Evolutionary conservation across 2,329 filamentous ascomycete genomes (phyloP), one percentile per base, ranked within the genome.

Genomic region (Rhynchosporium graminicola): DNA sequence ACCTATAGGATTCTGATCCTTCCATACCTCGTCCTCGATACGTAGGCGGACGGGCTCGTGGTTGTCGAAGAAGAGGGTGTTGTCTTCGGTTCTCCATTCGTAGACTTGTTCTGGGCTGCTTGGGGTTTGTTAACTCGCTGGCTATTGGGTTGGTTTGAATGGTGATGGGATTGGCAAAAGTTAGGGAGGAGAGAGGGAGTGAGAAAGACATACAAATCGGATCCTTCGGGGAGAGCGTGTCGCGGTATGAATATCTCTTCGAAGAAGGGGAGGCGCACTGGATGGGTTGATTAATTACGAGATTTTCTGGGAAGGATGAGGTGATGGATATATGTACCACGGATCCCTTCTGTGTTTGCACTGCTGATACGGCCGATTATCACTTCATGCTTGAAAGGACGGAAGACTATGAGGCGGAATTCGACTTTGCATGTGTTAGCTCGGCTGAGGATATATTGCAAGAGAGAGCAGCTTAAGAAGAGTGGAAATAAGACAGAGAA

Each of bases 341-440:
- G 86, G 71, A 96, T 91, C 43, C 90, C 92, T 1, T 87, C 80
- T 7, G 87, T 82, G 0, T 84, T 88, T 42, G 88, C 87, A 67
- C 86, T 87, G 67, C 88, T 88, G 76, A 99, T 97, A 67, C 87
- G 88, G 15, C 91, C 95, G 50, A 91, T 82, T 71, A 99, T 83
- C 63, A 97, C 91, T 75, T 99, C 95, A 54, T 92, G 91, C 74
- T 96, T 96, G 80, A 97, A 98, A 0, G 95, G 95, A 29, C 95
- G 87, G 76, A 98, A 99, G 36, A 99, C 92, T 20, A 97, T 83
- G 73, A 99, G 82, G 28, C 92, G 90, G 73, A 98, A 99, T 74
- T 96, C 92, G 56, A 96, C 94, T 95, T 67, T 20, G 9, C 33
- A 20, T n/a, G 29, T 59, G 56, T 66, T 43, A 68, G 51, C 47